Conservation (phyloP, 352 stramenopile genomes). For the Globisporangium sylvaticum region DNA sequence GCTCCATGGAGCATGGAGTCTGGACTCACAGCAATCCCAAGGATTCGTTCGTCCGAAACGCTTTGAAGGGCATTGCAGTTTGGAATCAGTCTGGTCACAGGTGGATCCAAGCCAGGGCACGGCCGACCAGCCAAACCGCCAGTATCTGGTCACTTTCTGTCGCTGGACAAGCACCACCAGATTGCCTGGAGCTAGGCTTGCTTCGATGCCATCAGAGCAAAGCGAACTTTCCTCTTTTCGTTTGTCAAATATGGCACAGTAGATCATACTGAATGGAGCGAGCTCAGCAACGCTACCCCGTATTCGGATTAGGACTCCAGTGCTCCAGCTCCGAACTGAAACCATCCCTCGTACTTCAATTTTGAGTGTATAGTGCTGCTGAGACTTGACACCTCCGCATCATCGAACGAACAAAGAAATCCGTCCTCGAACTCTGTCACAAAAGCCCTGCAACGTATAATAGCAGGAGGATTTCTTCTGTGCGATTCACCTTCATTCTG, state of each 20-base stretch:
- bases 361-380: background rate
- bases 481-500: too few species aligned
- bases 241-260: too few species aligned
- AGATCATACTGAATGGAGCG: background rate
- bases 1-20: background rate
- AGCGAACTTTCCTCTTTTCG: too few species aligned
- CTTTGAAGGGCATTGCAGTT: background rate
- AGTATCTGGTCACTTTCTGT: background rate
- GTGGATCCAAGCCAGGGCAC: background rate
- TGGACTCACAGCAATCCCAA: background rate
- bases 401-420: background rate
- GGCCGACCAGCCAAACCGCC: background rate
- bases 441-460: background rate
- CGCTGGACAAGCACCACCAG: background rate
- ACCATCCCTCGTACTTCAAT: background rate
- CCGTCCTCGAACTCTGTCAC: background rate
- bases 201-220: too few species aligned
- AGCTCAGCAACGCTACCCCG: background rate
- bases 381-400: background rate
- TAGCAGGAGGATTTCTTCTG: too few species aligned
- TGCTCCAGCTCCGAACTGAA: background rate
- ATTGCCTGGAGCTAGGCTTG: too few species aligned
- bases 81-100: background rate
- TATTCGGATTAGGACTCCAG: background rate
- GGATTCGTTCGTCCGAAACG: background rate